phyloP scores from a whole-genome alignment of 495 filamentous ascomycete genomes.

The Hypomontagnella monticulosa region DNA sequence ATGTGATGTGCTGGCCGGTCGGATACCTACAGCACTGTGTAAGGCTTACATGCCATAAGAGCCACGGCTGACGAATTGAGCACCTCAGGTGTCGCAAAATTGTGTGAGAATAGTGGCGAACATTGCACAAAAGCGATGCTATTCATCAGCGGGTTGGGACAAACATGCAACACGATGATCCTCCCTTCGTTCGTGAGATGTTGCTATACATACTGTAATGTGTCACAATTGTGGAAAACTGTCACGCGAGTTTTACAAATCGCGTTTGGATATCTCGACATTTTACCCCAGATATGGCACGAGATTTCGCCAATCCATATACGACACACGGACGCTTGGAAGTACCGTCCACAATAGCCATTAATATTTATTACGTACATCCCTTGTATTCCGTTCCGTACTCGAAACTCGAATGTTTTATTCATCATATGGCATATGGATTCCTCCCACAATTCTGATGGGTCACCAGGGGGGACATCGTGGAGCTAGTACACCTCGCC shows the following conservation, averaged over 20 bases:
- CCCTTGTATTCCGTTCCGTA: background rate
- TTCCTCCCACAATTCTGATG: background rate
- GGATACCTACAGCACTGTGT: constrained; percentile 10
- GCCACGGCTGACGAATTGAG: constrained; percentile 26
- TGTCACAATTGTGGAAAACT: constrained; percentile 22
- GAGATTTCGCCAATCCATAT: constrained; percentile 34
- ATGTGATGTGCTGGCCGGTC: constrained; percentile 1
- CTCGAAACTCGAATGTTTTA: constrained; percentile 1
- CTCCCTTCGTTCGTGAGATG: constrained; percentile 3
- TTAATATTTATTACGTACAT: constrained; percentile 28
- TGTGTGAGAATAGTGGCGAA: constrained; percentile 29
- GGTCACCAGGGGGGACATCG: background rate
- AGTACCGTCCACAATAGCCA: background rate
- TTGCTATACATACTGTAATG: background rate
- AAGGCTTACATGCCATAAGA: constrained; percentile 33
- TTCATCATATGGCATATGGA: too few relatives aligned
- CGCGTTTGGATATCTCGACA: constrained; percentile 23
- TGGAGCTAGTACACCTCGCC: background rate
- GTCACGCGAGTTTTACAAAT: constrained; percentile 32
- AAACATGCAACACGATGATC: constrained; percentile 5
- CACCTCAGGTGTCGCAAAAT: constrained; percentile 8
- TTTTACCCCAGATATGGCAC: constrained; percentile 23
- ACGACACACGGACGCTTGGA: constrained; percentile 10
- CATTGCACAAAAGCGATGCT: constrained; percentile 12
- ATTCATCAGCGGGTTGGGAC: constrained; percentile 1